These are phyloP conservation scores for Juglanconis sp. DNA, from an alignment of 2,329 filamentous ascomycete genomes.

Conservation along the genomic window DNA sequence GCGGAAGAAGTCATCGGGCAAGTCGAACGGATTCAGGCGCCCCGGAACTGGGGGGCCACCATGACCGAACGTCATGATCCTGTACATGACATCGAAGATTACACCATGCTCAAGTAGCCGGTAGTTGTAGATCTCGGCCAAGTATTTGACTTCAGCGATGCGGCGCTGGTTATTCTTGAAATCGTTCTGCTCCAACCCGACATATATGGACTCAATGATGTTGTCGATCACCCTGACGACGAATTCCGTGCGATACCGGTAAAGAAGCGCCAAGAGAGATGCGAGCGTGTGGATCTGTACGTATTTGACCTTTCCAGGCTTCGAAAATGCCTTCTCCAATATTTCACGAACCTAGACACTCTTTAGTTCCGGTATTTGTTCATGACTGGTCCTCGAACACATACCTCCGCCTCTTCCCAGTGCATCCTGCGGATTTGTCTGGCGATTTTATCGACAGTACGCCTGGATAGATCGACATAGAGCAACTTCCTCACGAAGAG, in stretches of 20 bases:
- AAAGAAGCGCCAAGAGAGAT: slow-evolving; percentile 82
- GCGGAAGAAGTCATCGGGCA: slow-evolving; percentile 93
- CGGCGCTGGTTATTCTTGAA: slow-evolving; percentile 96
- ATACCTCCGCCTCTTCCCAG: slow-evolving; percentile 88
- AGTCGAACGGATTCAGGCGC: slow-evolving; percentile 72
- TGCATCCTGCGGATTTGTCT: slow-evolving; percentile 94
- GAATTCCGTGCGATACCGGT: slow-evolving; percentile 89
- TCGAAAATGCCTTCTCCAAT: slow-evolving; percentile 88
- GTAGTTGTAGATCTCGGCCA: slow-evolving; percentile 96
- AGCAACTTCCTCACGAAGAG: slow-evolving; percentile 89
- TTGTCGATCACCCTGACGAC: slow-evolving; percentile 90
- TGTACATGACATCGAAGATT: slow-evolving; percentile 93
- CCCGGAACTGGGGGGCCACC: slow-evolving; percentile 79
- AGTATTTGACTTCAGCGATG: slow-evolving; percentile 92
- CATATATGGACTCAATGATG: slow-evolving; percentile 79
- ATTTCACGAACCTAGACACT: slow-evolving; percentile 42
- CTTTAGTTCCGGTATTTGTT: neutral
- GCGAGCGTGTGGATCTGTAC: slow-evolving; percentile 93
- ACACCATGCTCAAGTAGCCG: slow-evolving; percentile 93
- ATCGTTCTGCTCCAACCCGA: slow-evolving; percentile 91
- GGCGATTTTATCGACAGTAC: slow-evolving; percentile 87
- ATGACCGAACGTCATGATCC: slow-evolving; percentile 89
- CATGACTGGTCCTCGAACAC: slow-evolving; percentile 20
- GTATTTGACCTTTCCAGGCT: slow-evolving; percentile 96
- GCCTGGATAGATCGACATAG: slow-evolving; percentile 90